Base-by-base conservation (phyloP, 208 protist genomes). In the Crithidia bombi region DNA sequence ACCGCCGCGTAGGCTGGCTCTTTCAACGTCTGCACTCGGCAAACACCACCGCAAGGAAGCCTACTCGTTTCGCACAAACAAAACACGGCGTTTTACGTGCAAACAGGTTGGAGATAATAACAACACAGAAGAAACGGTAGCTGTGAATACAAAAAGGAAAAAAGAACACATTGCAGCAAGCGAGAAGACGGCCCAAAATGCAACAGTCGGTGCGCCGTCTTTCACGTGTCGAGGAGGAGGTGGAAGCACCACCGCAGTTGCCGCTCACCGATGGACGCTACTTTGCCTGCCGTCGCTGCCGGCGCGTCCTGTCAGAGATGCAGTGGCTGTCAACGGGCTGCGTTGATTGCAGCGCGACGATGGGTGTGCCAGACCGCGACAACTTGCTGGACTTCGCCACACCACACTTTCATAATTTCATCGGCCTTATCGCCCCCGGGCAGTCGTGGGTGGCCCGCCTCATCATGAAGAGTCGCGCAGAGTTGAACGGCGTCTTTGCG, bases 401-500 rank as follows among this genome's bases (percentile, higher is more conserved):
- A n/a, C 64, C 85, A 5, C 81, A 93, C 43, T 96, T 94, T 54
- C 71, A 84, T 35, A 91, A 94, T 65, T 96, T 92, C 36, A 73
- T 96, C 54, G 92, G 92, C 12, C 81, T 96, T 21, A 86, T 96
- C 23, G 92, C 81, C 0, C 85, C 92, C 0, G 80, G 85, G 50
- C 79, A 89, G 69, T 94, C 89, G 49, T 96, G 92, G 92, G 86
- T 96, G 33, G 89, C 86, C 26, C 80, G 92, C 12, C 61, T 94
- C 3, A 96, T 96, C 68, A 81, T 83, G 25, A 85, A 86, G 65
- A 63, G 35, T 26, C 46, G 50, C 23, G 36, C 50, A 7, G 49
- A 43, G 12, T 69, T 80, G 3, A 92, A 91, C 55, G 92, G 85
- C 39, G 75, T 96, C 19, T 96, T 90, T 67, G 92, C 92, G 0